Conservation (phyloP, 176 grass and related monocot genomes). For the Avena sativa region DNA sequence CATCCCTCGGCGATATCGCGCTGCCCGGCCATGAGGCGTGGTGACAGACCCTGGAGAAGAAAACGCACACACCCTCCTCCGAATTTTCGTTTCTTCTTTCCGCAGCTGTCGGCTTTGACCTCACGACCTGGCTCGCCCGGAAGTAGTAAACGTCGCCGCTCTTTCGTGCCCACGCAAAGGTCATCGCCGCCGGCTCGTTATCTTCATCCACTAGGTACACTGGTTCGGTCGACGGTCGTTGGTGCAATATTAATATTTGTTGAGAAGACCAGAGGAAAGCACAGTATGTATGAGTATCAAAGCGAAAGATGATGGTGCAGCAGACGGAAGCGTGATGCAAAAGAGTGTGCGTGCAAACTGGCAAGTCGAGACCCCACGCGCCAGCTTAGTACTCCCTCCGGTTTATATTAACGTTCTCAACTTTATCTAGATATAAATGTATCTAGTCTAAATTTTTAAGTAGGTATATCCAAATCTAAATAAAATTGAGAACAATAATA, state of each 20-base stretch:
- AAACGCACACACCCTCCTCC: background rate
- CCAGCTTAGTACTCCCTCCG: too few species aligned
- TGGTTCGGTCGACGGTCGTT: background rate
- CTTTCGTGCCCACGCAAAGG: conserved; percentile 45
- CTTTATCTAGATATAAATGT: too few species aligned
- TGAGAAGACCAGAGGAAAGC: too few species aligned
- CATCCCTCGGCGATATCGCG: too few species aligned
- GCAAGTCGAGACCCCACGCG: too few species aligned
- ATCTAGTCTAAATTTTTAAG: too few species aligned
- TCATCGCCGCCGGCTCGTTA: background rate
- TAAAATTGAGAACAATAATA: too few species aligned
- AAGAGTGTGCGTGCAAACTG: too few species aligned
- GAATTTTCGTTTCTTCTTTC: background rate
- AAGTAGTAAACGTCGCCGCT: background rate
- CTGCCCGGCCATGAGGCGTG: background rate
- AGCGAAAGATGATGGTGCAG: background rate
- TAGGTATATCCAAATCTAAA: too few species aligned
- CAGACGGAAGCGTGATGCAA: too few species aligned
- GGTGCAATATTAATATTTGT: too few species aligned
- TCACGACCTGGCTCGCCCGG: background rate
- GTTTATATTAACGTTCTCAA: too few species aligned
- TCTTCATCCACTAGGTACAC: background rate
- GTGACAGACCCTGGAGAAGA: background rate
- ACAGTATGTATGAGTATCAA: background rate
- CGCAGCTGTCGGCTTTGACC: conserved; percentile 25